Evolutionary conservation across 352 stramenopile genomes (phyloP), one percentile per base, ranked within the genome.

Genomic region (Globisporangium canariense): DNA sequence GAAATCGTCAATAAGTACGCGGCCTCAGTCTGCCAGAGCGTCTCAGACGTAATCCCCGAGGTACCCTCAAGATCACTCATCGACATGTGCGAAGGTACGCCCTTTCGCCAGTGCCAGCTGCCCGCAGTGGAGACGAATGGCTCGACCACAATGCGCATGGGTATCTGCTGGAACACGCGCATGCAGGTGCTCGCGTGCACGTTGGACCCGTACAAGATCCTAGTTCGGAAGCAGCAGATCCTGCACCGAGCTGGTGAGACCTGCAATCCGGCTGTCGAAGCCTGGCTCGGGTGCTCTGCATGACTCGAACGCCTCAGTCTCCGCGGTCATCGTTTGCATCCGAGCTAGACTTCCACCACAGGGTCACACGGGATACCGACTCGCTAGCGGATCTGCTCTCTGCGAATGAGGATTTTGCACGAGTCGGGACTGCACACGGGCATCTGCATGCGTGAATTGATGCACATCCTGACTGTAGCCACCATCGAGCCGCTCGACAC

Each of bases 121-220:
- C 14, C 34, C 18, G 13, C n/a, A 38, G 34, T n/a, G 2, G 18
- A 32, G 28, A 45, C 38, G 9, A 45, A 45, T 45, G 9, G 10
- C 38, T 45, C 38, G 9, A 16, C 38, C 10, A 2, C 36, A 41
- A 13, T 41, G 36, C 53, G n/a, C 28, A 45, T 9, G 5, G 54
- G 51, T 2, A 66, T 60, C 14, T 66, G 60, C 25, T 66, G 20
- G 14, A 55, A 62, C 40, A 46, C 34, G 6, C 34, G 49, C 43
- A 52, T 62, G 56, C 60, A 66, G 34, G 56, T 46, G n/a, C 40
- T 65, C 25, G 22, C 54, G 22, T 66, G 30, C 9, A 66, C 60
- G 45, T 20, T 50, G 3, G 51, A 66, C 25, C 52, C 43, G 25
- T 25, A 45, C 28, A 66, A 66, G 28, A 22, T 54, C 5, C 8